These are phyloP conservation scores for Berberis vulgaris DNA, from an alignment of 164 flowering plant species.

Conservation along the genomic window DNA sequence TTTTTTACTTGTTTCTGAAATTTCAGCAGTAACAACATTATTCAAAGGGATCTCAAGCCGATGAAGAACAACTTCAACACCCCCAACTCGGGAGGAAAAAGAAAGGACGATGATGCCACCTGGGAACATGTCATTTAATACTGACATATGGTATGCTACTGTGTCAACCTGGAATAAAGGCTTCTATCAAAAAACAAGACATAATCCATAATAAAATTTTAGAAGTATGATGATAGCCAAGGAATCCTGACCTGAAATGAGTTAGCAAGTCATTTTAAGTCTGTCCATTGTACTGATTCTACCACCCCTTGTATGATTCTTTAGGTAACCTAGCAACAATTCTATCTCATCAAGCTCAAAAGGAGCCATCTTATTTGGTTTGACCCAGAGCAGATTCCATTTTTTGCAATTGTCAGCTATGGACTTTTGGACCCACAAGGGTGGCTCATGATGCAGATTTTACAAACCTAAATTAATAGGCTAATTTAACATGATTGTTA, in stretches of 20 bases:
- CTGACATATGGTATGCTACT: conserved; percentile 34
- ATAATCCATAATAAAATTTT: not conserved
- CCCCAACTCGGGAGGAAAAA: conserved; percentile 38
- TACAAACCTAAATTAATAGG: too few species aligned
- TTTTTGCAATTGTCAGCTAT: conserved; percentile 58
- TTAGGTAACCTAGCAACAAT: conserved; percentile 27
- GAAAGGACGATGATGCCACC: conserved; percentile 26
- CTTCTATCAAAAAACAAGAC: not conserved
- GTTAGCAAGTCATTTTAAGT: conserved; percentile 21
- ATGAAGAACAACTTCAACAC: conserved; percentile 28
- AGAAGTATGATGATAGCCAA: not conserved
- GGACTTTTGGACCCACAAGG: conserved; percentile 35
- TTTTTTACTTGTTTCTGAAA: conserved; percentile 8
- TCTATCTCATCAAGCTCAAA: conserved; percentile 33
- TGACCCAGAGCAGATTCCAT: conserved; percentile 94
- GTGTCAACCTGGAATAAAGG: conserved; percentile 22
- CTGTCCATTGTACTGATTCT: conserved; percentile 24
- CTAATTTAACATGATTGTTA: too few species aligned
- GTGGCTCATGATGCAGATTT: conserved; percentile 29
- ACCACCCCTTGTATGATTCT: conserved; percentile 30
- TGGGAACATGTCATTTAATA: conserved; percentile 22
- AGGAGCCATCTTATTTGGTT: conserved; percentile 42
- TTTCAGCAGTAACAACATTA: conserved; percentile 23
- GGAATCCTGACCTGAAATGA: conserved; percentile 26
- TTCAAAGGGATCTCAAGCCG: conserved; percentile 20